phyloP scores from a whole-genome alignment of 306 rosid genomes.

The Castanea sativa region DNA sequence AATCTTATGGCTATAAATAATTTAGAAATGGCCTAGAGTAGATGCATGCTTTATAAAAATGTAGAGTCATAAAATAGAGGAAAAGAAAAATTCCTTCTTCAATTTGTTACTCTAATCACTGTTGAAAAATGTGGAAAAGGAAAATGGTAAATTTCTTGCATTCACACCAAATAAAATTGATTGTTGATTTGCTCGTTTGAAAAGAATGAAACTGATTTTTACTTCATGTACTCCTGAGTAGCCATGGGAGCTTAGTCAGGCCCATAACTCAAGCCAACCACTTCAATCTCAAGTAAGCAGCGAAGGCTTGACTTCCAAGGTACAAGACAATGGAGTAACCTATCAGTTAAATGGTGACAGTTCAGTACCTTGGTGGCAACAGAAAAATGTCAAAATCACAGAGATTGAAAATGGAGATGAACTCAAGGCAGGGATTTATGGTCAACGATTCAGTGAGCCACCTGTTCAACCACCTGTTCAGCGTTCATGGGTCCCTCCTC shows the following conservation, averaged over 20 bases:
- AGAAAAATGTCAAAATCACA: slow-evolving; percentile 56
- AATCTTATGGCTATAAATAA: background rate
- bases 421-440: slow-evolving; percentile 41
- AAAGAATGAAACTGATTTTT: slow-evolving; percentile 26
- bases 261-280: slow-evolving; percentile 48
- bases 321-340: slow-evolving; percentile 37
- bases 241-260: slow-evolving; percentile 83
- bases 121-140: background rate
- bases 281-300: slow-evolving; percentile 47
- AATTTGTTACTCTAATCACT: background rate
- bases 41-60: background rate
- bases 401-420: slow-evolving; percentile 61
- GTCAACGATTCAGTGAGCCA: slow-evolving; percentile 40
- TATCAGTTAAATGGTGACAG: slow-evolving; percentile 47
- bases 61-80: background rate
- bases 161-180: slow-evolving; percentile 25
- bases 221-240: slow-evolving; percentile 38
- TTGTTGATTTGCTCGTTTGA: background rate
- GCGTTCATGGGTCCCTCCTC: slow-evolving; percentile 94
- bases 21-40: background rate
- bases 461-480: slow-evolving; percentile 50
- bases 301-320: slow-evolving; percentile 36
- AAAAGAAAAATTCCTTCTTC: background rate
- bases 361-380: slow-evolving; percentile 72
- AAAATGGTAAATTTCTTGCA: slow-evolving; percentile 11